Evolutionary conservation across 2,329 filamentous ascomycete genomes (phyloP).

Genomic region (Pseudodiploospora longispora): DNA sequence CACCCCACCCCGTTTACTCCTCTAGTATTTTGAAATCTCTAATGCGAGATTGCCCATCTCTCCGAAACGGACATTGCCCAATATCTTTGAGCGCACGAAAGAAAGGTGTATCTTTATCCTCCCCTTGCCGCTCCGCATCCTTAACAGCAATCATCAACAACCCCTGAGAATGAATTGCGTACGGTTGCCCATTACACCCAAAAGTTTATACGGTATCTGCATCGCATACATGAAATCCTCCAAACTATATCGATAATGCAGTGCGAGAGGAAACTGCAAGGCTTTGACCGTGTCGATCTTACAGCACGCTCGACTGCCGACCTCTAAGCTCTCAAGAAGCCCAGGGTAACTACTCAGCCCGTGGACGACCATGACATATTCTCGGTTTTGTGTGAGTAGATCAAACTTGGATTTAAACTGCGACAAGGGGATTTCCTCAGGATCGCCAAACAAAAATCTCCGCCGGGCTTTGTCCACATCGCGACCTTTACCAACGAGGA

Average conservation of each 20-base stretch:
- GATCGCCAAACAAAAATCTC: conserved; percentile 9
- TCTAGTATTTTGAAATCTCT: too few species aligned
- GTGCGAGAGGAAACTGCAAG: conserved; percentile 15
- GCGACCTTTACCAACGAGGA: conserved; percentile 6
- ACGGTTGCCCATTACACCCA: conserved; percentile 19
- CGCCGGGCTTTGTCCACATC: conserved; percentile 7
- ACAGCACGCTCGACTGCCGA: conserved; percentile 8
- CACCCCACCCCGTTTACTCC: too few species aligned
- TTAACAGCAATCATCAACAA: conserved; percentile 12
- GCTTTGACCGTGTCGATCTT: conserved; percentile 20
- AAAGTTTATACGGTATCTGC: conserved; percentile 5
- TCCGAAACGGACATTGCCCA: too few species aligned
- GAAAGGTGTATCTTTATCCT: too few species aligned
- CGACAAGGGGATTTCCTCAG: conserved; percentile 2
- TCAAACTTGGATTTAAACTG: conserved; percentile 5
- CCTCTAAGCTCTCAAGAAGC: conserved; percentile 10
- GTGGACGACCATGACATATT: conserved; percentile 12
- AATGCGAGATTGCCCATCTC: too few species aligned
- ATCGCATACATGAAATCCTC: conserved; percentile 16
- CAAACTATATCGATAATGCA: conserved; percentile 17
- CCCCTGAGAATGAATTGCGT: conserved; percentile 16
- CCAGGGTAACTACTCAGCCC: conserved; percentile 9
- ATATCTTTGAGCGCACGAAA: too few species aligned
- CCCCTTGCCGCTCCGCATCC: not conserved
- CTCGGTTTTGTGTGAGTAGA: conserved; percentile 4